Evolutionary conservation across 352 stramenopile genomes (phyloP).

Genomic region (Globisporangium nunn): DNA sequence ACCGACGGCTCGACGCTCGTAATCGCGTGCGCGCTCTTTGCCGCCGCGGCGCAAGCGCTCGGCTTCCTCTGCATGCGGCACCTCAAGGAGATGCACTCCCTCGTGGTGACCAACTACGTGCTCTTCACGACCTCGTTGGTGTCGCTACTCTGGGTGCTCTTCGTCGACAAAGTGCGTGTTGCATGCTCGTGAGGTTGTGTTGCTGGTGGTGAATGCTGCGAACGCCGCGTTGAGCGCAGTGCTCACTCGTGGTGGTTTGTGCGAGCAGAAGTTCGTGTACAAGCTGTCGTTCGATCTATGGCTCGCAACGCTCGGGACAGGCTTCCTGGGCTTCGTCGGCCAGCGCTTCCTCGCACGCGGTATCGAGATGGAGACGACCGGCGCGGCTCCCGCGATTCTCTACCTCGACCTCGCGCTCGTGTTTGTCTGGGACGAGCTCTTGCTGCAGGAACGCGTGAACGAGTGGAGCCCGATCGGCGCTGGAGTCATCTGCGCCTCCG

Average conservation of each 20-base stretch:
- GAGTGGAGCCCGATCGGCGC: slow-evolving; percentile 28
- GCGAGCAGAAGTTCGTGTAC: slow-evolving; percentile 11
- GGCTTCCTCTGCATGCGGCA: slow-evolving; percentile 28
- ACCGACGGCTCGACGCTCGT: slow-evolving; percentile 21
- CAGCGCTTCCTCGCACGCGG: slow-evolving; percentile 39
- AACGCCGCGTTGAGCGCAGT: no score
- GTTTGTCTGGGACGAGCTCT: slow-evolving; percentile 29
- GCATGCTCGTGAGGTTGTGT: no score
- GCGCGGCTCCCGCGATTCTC: slow-evolving; percentile 32
- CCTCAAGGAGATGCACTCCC: slow-evolving; percentile 25
- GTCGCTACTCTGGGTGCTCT: slow-evolving; percentile 21
- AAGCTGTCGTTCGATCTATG: slow-evolving; percentile 12
- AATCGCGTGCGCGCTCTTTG: slow-evolving; percentile 19
- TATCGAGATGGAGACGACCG: slow-evolving; percentile 35
- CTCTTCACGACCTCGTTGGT: slow-evolving; percentile 23
- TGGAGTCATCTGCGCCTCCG: slow-evolving; percentile 21
- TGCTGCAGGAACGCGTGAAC: slow-evolving; percentile 28
- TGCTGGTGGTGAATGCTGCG: no score
- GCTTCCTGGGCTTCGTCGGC: slow-evolving; percentile 26
- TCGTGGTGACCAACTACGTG: slow-evolving; percentile 38
- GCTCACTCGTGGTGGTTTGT: neutral
- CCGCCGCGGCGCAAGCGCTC: slow-evolving; percentile 15
- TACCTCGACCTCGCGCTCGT: slow-evolving; percentile 37
- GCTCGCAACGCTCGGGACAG: slow-evolving; percentile 20
- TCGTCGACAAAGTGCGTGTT: slow-evolving; percentile 10